Percentiles rank a stretch among this genome's conserved stretches.
phyloP scores from a whole-genome alignment of 257 asterid species.

The Penstemon davidsonii region DNA sequence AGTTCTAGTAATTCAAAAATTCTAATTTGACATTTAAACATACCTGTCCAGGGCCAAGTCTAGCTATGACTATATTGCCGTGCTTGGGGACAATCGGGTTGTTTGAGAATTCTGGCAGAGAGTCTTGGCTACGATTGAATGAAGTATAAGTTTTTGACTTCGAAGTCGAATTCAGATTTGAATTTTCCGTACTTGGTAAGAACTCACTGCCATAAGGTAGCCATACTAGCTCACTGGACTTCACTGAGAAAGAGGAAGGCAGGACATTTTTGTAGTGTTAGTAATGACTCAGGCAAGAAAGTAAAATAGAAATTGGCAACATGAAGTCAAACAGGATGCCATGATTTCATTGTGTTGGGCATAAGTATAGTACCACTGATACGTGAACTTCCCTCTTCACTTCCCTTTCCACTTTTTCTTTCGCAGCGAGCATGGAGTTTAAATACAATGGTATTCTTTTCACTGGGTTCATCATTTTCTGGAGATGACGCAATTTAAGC shows the following conservation, averaged over 20 bases:
- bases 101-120: slow-evolving; percentile 54
- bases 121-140: slow-evolving; percentile 71
- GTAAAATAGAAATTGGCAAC: slow-evolving; percentile 1
- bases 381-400: slow-evolving; percentile 35
- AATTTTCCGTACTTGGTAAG: slow-evolving; percentile 38
- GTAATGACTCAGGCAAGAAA: neutral
- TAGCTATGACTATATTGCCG: slow-evolving; percentile 62
- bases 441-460: slow-evolving; percentile 86
- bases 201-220: slow-evolving; percentile 84
- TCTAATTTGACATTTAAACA: slow-evolving; percentile 16
- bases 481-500: slow-evolving; percentile 29
- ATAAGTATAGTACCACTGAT: slow-evolving; percentile 47
- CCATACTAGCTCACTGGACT: slow-evolving; percentile 73
- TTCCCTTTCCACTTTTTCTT: slow-evolving; percentile 15
- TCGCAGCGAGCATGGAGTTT: slow-evolving; percentile 72
- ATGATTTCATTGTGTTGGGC: neutral
- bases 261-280: slow-evolving; percentile 12
- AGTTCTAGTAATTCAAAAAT: slow-evolving; percentile 12
- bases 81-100: slow-evolving; percentile 59
- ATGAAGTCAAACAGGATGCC: slow-evolving; percentile 6
- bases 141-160: slow-evolving; percentile 74
- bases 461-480: slow-evolving; percentile 81
- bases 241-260: slow-evolving; percentile 45
- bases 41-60: slow-evolving; percentile 95
- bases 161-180: slow-evolving; percentile 39